Evolutionary conservation across 805 yeast genomes (phyloP).

Genomic region (Yamadazyma akitaensis): DNA sequence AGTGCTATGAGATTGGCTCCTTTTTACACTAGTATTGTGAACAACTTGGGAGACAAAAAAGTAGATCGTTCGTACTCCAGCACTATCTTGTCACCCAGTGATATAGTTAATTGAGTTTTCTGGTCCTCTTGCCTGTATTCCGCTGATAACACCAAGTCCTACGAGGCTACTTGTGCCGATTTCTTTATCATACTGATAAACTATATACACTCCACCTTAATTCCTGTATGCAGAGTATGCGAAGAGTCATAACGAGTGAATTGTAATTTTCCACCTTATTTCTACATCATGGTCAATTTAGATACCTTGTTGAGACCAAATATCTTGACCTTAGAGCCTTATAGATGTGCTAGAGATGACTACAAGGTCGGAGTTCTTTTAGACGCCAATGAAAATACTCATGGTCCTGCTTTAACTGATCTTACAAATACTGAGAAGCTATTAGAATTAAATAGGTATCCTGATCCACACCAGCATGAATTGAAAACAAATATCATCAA

Average conservation of each 20-base stretch:
- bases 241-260: conserved; percentile 4
- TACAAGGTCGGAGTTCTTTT: conserved; percentile 81
- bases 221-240: neutral
- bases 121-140: no score
- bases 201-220: neutral
- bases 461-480: conserved; percentile 89
- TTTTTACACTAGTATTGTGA: no score
- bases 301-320: conserved; percentile 62
- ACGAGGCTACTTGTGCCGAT: neutral
- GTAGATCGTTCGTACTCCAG: no score
- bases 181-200: neutral
- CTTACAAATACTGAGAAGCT: conserved; percentile 42
- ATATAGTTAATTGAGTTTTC: no score
- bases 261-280: neutral
- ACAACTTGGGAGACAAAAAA: no score
- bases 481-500: conserved; percentile 69
- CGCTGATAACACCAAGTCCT: no score
- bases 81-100: no score
- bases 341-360: conserved; percentile 96
- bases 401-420: conserved; percentile 70
- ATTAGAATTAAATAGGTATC: conserved; percentile 80
- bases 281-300: conserved; percentile 12
- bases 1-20: no score
- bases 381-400: conserved; percentile 96
- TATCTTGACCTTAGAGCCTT: conserved; percentile 78